Conservation (phyloP, 1,284 basidiomycete genomes). For the Ustilago loliicola region DNA sequence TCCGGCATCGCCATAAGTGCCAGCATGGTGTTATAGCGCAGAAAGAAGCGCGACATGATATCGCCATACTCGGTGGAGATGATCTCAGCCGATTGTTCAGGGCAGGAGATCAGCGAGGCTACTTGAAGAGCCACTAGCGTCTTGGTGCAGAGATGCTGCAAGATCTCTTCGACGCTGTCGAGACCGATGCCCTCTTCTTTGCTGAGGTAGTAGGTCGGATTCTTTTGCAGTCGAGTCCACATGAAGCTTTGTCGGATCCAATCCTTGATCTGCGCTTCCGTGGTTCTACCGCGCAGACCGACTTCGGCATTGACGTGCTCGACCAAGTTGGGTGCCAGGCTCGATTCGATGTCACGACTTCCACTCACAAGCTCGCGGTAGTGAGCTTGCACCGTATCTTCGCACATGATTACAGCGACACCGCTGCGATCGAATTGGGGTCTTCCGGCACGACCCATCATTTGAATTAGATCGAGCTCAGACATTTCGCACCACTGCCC, state of each 20-base stretch:
- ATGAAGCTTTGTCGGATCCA: slow-evolving; percentile 53
- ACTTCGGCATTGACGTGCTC: slow-evolving; percentile 65
- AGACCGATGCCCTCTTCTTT: slow-evolving; percentile 42
- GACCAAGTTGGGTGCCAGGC: slow-evolving; percentile 47
- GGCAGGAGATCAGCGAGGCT: slow-evolving; percentile 31
- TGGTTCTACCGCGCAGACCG: slow-evolving; percentile 30
- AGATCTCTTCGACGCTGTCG: slow-evolving; percentile 42
- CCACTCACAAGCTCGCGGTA: slow-evolving; percentile 55
- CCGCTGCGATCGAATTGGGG: slow-evolving; percentile 84
- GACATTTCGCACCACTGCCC: slow-evolving; percentile 57
- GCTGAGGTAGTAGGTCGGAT: slow-evolving; percentile 52
- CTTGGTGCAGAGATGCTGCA: slow-evolving; percentile 36
- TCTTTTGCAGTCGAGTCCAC: slow-evolving; percentile 53
- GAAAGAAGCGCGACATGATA: slow-evolving; percentile 60
- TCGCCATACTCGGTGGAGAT: slow-evolving; percentile 52
- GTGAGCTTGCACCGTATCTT: slow-evolving; percentile 47
- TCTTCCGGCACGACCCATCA: slow-evolving; percentile 82
- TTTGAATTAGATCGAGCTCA: slow-evolving; percentile 72
- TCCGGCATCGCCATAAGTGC: slow-evolving; percentile 38
- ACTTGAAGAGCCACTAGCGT: slow-evolving; percentile 35
- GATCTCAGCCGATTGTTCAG: slow-evolving; percentile 20
- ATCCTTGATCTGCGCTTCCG: slow-evolving; percentile 29
- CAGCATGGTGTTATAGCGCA: slow-evolving; percentile 57
- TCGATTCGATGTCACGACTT: slow-evolving; percentile 53
- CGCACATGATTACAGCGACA: slow-evolving; percentile 64